These are phyloP conservation scores for Austroboletus novae-zelandiae DNA, from an alignment of 1,284 basidiomycete species.

Conservation along the genomic window DNA sequence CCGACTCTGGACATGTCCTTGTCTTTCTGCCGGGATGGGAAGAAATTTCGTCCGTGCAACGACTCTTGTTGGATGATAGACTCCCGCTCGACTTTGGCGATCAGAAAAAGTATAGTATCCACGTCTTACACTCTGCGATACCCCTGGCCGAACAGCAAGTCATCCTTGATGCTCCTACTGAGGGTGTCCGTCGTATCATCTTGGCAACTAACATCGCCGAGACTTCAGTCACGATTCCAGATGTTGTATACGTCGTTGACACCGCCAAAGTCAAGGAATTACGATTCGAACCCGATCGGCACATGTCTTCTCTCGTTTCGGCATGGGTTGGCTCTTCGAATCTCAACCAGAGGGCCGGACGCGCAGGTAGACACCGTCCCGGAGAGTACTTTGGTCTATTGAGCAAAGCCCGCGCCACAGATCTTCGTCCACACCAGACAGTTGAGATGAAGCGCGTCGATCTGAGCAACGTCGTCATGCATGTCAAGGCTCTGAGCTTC, in stretches of 20 bases:
- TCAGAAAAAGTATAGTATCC: conserved; percentile 65
- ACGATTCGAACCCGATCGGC: conserved; percentile 88
- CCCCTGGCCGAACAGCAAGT: conserved; percentile 89
- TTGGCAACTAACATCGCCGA: conserved; percentile 96
- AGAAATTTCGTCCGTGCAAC: conserved; percentile 83
- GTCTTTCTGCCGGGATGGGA: conserved; percentile 94
- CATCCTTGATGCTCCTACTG: conserved; percentile 81
- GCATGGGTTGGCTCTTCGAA: conserved; percentile 95
- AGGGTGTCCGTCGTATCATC: conserved; percentile 83
- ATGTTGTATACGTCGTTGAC: conserved; percentile 95
- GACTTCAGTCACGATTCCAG: conserved; percentile 94
- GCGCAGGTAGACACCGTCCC: conserved; percentile 88
- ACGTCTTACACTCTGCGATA: conserved; percentile 89
- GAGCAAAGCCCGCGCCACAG: conserved; percentile 59
- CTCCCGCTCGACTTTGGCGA: conserved; percentile 65
- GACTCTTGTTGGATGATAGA: conserved; percentile 60
- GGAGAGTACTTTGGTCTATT: conserved; percentile 93
- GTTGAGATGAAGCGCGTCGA: conserved; percentile 98
- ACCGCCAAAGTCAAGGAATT: conserved; percentile 89
- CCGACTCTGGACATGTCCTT: conserved; percentile 85
- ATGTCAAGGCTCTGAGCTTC: conserved; percentile 95
- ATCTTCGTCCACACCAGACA: conserved; percentile 79
- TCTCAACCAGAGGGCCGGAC: conserved; percentile 89
- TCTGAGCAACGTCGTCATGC: conserved; percentile 91
- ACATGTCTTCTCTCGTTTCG: conserved; percentile 84